These are phyloP conservation scores for Myxozyma udenii DNA, from an alignment of 805 yeast genomes.

Conservation along the genomic window DNA sequence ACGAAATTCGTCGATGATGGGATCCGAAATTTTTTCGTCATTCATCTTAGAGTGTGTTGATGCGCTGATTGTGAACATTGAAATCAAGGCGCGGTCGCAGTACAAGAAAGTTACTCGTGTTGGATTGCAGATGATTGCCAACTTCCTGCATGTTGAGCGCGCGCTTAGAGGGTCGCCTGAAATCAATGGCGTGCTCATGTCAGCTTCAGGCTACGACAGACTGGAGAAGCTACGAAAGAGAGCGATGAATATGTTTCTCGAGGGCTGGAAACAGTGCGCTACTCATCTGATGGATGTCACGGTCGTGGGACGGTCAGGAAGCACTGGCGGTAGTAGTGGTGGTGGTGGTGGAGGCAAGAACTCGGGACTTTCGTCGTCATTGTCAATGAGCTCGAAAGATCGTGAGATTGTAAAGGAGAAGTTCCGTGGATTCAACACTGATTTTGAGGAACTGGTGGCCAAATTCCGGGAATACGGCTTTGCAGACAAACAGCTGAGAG, in stretches of 20 bases:
- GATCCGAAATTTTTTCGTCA: conserved; percentile 50
- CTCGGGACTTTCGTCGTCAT: not conserved
- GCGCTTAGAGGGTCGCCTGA: conserved; percentile 39
- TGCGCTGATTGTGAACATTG: conserved; percentile 62
- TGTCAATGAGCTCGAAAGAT: conserved; percentile 58
- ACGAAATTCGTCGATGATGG: conserved; percentile 16
- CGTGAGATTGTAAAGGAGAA: conserved; percentile 80
- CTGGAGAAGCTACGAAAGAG: conserved; percentile 67
- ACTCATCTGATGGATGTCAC: conserved; percentile 77
- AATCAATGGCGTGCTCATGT: conserved; percentile 54
- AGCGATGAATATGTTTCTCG: conserved; percentile 66
- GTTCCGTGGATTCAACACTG: conserved; percentile 74
- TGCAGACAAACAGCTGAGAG: conserved; percentile 62
- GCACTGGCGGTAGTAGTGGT: conserved; percentile 39
- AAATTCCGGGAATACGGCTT: conserved; percentile 64
- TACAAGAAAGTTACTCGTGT: conserved; percentile 41
- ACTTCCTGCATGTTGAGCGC: conserved; percentile 71
- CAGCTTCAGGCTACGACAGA: conserved; percentile 55
- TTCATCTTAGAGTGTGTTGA: conserved; percentile 78
- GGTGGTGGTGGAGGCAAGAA: not conserved
- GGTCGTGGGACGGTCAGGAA: conserved; percentile 44
- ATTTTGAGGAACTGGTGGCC: conserved; percentile 72
- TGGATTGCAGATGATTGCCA: conserved; percentile 70
- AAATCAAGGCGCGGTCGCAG: conserved; percentile 50
- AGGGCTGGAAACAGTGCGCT: conserved; percentile 75